Percentiles rank a stretch among this genome's conserved stretches.
Evolutionary conservation across 164 flowering plant genomes (phyloP).

Genomic region (Magnolia sinica): DNA sequence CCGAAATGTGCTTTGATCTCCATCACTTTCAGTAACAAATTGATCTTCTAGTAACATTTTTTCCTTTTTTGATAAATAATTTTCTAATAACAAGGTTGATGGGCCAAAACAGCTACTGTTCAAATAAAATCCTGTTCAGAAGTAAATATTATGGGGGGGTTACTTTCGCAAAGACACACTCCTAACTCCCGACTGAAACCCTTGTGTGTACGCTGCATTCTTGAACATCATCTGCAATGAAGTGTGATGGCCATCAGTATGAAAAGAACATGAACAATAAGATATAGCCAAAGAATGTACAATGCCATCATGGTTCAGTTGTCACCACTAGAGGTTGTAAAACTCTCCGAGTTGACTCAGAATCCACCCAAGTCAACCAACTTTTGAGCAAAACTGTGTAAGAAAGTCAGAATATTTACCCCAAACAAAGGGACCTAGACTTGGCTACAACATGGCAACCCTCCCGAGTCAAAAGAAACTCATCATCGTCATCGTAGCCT

Average conservation of each 20-base stretch:
- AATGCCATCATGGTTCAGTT: background rate
- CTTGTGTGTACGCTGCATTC: slow-evolving; percentile 80
- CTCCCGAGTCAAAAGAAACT: background rate
- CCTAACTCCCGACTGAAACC: slow-evolving; percentile 56
- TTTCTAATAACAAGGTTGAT: too few species aligned
- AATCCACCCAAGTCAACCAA: background rate
- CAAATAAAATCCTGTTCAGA: too few species aligned
- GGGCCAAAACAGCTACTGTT: background rate
- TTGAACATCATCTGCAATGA: slow-evolving; percentile 63
- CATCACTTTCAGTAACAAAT: too few species aligned
- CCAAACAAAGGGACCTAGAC: background rate
- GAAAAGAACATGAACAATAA: background rate
- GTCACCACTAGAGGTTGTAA: background rate
- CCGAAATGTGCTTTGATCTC: too few species aligned
- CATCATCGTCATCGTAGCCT: background rate
- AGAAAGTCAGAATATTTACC: background rate
- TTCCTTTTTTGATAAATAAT: too few species aligned
- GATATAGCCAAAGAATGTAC: background rate
- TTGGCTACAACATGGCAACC: background rate
- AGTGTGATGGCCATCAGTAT: background rate
- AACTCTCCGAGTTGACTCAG: background rate
- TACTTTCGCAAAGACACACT: slow-evolving; percentile 11
- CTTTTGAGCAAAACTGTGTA: background rate
- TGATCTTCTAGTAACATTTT: too few species aligned
- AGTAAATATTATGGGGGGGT: background rate